Base-by-base conservation (phyloP, 2,329 filamentous ascomycete genomes). In the Pezicula carpinea region DNA sequence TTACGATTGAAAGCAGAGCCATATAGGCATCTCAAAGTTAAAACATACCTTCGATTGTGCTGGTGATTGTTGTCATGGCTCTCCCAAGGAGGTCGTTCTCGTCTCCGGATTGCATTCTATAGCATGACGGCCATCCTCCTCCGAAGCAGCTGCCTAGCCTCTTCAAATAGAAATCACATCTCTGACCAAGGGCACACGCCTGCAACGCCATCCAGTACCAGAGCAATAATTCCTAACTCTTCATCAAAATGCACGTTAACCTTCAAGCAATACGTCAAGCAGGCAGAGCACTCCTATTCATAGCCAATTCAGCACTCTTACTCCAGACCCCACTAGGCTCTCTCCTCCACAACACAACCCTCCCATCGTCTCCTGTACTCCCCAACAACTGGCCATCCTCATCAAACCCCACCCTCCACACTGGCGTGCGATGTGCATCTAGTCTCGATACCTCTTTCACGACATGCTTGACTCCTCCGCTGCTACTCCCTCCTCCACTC, bases 351-450 rank as follows among this genome's bases (percentile, higher is more conserved):
- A 80, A 79, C 57, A 82, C 66, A 49, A 85, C 60, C 61, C 74
- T 79, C 10, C 85, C 87, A 63, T 91, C 86, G 53, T 92, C 87
- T 3, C 87, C 87, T 1, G 86, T 87, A 34, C 83, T 86, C 1
- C 87, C 82, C 6, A 92, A 69, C 11, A 91, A 76, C 64, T 89
- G 85, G 4, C 85, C 85, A 69, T 81, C 74, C 45, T 77, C 75
- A 56, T 83, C 80, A 56, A 90, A 92, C 1, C 78, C 78, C 2
- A 91, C 81, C 18, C 85, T 73, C 87, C 87, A 92, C 2, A 89
- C 84, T 1, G 85, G 85, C 15, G 80, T 83, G 42, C 80, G 77
- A 60, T 87, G 81, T 44, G 76, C 79, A 42, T 83, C 80, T 7
- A 91, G 74, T 58, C 77, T 79, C 7, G 83, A 84, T 1, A 87